A percentile compares a stretch with the other conserved stretches of the same genome.
phyloP scores from a whole-genome alignment of 2,329 filamentous ascomycete species.

The Penicillium sp. region DNA sequence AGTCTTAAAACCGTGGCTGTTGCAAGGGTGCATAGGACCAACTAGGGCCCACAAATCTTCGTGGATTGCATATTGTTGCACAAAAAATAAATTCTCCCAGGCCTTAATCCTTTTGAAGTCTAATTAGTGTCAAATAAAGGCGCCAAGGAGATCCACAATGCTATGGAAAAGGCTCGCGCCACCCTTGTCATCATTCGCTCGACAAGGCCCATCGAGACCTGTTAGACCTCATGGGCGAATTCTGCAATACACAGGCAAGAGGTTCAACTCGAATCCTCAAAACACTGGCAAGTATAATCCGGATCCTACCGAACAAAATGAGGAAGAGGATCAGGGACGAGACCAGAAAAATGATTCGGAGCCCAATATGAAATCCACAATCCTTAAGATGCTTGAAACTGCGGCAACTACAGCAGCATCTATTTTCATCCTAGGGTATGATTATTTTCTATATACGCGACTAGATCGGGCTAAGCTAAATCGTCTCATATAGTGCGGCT shows the following conservation, averaged over 20 bases:
- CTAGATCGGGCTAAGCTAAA: slow-evolving; percentile 14
- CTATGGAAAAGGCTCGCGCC: slow-evolving; percentile 28
- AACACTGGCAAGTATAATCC: slow-evolving; percentile 23
- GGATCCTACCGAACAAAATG: slow-evolving; percentile 32
- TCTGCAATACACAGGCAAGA: slow-evolving; percentile 15
- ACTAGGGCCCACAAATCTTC: slow-evolving; percentile 1
- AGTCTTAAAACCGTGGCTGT: slow-evolving; percentile 2
- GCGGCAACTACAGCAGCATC: slow-evolving; percentile 75
- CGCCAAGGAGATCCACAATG: slow-evolving; percentile 17
- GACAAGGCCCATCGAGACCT: slow-evolving; percentile 17
- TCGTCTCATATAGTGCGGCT: slow-evolving; percentile 46
- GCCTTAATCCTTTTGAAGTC: background rate
- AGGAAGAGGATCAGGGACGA: slow-evolving; percentile 29
- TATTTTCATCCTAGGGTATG: slow-evolving; percentile 66
- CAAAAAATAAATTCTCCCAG: background rate
- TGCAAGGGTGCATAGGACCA: slow-evolving; percentile 6
- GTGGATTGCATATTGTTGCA: background rate
- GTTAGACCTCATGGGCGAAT: slow-evolving; percentile 8
- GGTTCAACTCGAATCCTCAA: slow-evolving; percentile 25
- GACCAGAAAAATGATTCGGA: slow-evolving; percentile 24
- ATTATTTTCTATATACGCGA: background rate
- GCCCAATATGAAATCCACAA: slow-evolving; percentile 38
- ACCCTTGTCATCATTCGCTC: slow-evolving; percentile 20
- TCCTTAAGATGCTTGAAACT: slow-evolving; percentile 68
- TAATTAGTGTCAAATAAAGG: background rate